Evolutionary conservation across 495 filamentous ascomycete species (phyloP).

Genomic region (Chaetomium tenue): DNA sequence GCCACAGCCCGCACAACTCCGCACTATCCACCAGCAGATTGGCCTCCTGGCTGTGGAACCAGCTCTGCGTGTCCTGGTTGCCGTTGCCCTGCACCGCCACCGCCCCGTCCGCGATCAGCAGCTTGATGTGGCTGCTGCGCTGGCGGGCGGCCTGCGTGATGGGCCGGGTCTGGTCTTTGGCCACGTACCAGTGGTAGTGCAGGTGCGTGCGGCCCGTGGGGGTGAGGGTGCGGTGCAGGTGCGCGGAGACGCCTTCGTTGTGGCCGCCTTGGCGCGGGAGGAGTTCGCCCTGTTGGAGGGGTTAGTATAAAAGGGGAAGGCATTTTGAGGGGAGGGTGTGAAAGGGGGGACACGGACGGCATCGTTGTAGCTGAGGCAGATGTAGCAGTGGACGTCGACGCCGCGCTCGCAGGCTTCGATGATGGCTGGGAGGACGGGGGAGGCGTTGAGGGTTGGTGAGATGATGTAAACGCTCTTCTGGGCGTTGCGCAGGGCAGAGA

Average conservation of each 20-base stretch:
- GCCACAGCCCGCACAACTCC: constrained; percentile 60
- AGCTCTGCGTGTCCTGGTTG: constrained; percentile 80
- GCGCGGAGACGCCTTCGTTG: constrained; percentile 66
- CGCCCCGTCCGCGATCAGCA: constrained; percentile 68
- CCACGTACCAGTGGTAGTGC: constrained; percentile 65
- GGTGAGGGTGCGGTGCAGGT: constrained; percentile 52
- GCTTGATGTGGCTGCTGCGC: constrained; percentile 70
- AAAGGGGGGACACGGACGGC: constrained; percentile 38
- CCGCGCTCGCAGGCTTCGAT: constrained; percentile 62
- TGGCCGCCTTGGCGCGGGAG: constrained; percentile 73
- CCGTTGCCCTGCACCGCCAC: constrained; percentile 71
- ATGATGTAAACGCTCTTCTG: constrained; percentile 65
- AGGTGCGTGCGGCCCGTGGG: constrained; percentile 46
- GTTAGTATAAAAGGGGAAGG: constrained; percentile 1
- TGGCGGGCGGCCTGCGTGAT: constrained; percentile 61
- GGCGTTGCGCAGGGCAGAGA: constrained; percentile 66
- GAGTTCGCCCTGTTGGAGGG: constrained; percentile 56
- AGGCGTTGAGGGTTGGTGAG: constrained; percentile 72
- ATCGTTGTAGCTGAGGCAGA: constrained; percentile 78
- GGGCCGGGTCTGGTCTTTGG: constrained; percentile 65
- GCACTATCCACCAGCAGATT: constrained; percentile 69
- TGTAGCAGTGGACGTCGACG: constrained; percentile 63
- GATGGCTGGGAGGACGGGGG: constrained; percentile 61
- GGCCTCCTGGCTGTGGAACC: constrained; percentile 73
- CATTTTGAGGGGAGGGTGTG: no score